phyloP scores from a whole-genome alignment of 2,329 filamentous ascomycete species.

The Rutstroemia sp. region DNA sequence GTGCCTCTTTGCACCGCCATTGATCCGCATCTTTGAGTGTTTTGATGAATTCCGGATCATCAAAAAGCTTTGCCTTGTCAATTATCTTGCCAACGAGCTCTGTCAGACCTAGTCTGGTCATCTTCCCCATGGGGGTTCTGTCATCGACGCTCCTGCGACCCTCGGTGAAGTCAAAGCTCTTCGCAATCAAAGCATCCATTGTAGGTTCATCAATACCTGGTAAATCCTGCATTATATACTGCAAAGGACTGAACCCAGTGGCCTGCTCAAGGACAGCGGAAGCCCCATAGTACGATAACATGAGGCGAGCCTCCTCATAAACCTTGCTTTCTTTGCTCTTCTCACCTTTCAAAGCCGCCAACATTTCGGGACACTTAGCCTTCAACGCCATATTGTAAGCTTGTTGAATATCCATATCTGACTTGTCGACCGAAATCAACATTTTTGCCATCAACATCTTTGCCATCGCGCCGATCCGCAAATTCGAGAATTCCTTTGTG shows the following conservation, averaged over 20 bases:
- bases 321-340: not conserved
- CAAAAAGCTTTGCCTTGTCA: constrained; percentile 2
- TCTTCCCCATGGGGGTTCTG: not conserved
- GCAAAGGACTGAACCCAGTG: not conserved
- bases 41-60: not conserved
- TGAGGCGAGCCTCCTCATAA: not conserved
- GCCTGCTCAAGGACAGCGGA: not conserved
- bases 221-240: not conserved
- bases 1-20: not conserved
- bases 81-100: constrained; percentile 7
- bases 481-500: not conserved
- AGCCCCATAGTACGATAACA: not conserved
- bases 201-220: not conserved
- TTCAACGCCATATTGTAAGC: not conserved
- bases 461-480: not conserved
- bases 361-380: not conserved
- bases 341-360: not conserved
- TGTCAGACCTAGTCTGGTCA: constrained; percentile 11
- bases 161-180: not conserved
- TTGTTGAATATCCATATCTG: not conserved
- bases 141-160: too few species aligned
- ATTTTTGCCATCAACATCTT: not conserved
- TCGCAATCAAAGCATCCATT: not conserved
- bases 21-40: rapidly evolving
- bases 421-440: not conserved